Evolutionary conservation across 2,329 filamentous ascomycete species (phyloP), one percentile per base, ranked within the genome.

Genomic region (Arachnopeziza araneosa): DNA sequence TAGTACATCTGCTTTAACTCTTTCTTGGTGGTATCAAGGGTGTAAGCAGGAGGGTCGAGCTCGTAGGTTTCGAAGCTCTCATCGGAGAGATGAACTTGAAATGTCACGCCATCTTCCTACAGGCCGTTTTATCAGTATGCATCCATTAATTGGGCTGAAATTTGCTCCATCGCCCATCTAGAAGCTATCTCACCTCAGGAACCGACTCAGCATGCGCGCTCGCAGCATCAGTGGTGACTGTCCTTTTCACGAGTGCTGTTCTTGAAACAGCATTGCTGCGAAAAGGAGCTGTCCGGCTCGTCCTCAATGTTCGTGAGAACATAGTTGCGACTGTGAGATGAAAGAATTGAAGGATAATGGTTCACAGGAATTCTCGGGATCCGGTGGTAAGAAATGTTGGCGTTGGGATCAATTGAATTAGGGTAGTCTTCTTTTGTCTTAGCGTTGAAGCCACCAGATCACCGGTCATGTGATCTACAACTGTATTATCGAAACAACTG

Each of bases 11-110:
- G 84, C 87, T 96, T 98, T 76, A 99, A 82, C 81, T 98, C 90
- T 80, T 90, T 92, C 88, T 99, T 99, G 73, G 93, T 98, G 66
- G 92, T 90, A 72, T 96, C 83, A 70, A 99, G 80, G 65, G 90
- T 93, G 83, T 97, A 97, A 61, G 91, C 82, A 67, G 95, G 95
- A 70, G 93, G 93, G 80, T 99, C 95, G 75, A 99, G 86, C 83
- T 97, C 92, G 81, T 98, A 99, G 61, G 95, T 97, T 85, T 99
- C 95, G 81, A 98, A 99, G 81, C 91, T 93, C 88, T 98, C 93
- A 76, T 97, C 91, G 76, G 91, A 96, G 76, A 99, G 89, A 73
- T 86, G 89, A 75, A 99, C 86, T 73, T 88, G 85, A 82, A 99
- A 98, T 67, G 87, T 86, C 83, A 96, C 90, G 73, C 97, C 91